Conservation (phyloP, 2,329 filamentous ascomycete genomes). For the Pleoardoris graminearum region DNA sequence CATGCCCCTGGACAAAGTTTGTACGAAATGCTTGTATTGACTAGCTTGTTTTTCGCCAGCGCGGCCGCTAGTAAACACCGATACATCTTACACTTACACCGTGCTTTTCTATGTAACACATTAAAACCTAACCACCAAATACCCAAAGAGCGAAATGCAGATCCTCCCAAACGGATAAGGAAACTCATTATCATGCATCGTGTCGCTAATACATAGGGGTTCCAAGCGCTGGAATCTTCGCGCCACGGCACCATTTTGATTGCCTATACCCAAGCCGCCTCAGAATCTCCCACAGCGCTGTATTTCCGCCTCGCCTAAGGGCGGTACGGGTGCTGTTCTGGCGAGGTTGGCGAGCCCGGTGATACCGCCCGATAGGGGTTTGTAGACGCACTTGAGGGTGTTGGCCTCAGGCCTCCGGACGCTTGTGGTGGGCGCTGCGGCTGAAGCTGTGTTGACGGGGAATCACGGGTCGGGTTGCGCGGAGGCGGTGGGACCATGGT, state of each 20-base stretch:
- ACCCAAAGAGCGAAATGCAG: not conserved
- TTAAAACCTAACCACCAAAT: no score
- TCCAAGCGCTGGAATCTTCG: not conserved
- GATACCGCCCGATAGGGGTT: slow-evolving; percentile 21
- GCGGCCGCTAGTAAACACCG: no score
- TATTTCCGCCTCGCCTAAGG: slow-evolving; percentile 3
- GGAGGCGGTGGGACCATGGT: slow-evolving; percentile 35
- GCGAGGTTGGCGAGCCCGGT: not conserved
- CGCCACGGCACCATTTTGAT: not conserved
- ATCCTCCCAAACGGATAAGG: slow-evolving; percentile 1
- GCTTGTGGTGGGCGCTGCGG: slow-evolving; percentile 2
- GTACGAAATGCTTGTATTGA: no score
- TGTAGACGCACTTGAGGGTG: slow-evolving; percentile 11
- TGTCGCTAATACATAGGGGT: slow-evolving; percentile 3
- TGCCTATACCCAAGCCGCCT: not conserved
- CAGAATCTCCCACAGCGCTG: not conserved
- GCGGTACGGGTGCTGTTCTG: slow-evolving; percentile 9
- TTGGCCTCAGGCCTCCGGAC: slow-evolving; percentile 2
- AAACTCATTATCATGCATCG: slow-evolving; percentile 14
- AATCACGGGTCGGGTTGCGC: slow-evolving; percentile 24
- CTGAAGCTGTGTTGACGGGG: slow-evolving; percentile 8
- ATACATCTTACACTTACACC: no score
- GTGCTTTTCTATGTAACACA: no score
- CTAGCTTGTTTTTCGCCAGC: no score
- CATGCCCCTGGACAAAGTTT: no score